Percentiles rank a stretch among this genome's conserved stretches.
Conservation (phyloP, 768 basidiomycete species). For the Phanerochaete carnosa region DNA sequence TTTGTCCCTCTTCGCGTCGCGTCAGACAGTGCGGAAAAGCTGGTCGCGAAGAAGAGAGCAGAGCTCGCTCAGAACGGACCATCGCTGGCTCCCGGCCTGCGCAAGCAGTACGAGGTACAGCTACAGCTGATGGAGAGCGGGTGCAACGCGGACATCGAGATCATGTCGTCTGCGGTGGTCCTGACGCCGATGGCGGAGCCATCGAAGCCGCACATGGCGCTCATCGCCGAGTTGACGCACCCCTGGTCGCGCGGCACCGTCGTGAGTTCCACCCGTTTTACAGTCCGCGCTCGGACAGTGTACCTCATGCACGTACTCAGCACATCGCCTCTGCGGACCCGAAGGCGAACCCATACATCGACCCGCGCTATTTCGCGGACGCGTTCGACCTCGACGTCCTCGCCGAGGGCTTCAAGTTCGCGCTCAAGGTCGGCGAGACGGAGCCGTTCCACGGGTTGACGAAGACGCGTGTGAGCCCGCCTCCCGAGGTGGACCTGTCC, state of each 20-base stretch:
- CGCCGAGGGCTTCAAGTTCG: constrained; percentile 1
- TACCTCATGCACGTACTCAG: no score
- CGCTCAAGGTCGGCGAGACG: background rate
- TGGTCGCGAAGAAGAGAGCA: background rate
- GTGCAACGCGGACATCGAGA: background rate
- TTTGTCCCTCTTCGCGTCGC: background rate
- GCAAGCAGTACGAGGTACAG: constrained; percentile 23
- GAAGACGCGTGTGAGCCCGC: no score
- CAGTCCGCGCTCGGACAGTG: no score
- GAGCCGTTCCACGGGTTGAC: background rate
- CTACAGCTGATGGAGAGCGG: constrained; percentile 2
- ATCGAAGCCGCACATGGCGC: constrained; percentile 4
- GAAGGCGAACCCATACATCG: constrained; percentile 18
- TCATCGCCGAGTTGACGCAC: constrained; percentile 2
- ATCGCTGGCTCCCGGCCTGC: constrained; percentile 12
- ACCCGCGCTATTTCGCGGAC: constrained; percentile 26
- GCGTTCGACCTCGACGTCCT: constrained; percentile 10
- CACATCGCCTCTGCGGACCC: constrained; percentile 24
- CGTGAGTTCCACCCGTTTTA: background rate
- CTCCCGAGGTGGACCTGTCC: no score
- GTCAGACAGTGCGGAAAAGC: background rate
- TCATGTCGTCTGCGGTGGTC: background rate
- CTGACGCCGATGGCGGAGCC: background rate
- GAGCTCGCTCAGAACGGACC: background rate
- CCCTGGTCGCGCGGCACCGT: constrained; percentile 23